These are phyloP conservation scores for Pleurotus salmoneostramineus DNA, from an alignment of 768 basidiomycete species.

Conservation along the genomic window DNA sequence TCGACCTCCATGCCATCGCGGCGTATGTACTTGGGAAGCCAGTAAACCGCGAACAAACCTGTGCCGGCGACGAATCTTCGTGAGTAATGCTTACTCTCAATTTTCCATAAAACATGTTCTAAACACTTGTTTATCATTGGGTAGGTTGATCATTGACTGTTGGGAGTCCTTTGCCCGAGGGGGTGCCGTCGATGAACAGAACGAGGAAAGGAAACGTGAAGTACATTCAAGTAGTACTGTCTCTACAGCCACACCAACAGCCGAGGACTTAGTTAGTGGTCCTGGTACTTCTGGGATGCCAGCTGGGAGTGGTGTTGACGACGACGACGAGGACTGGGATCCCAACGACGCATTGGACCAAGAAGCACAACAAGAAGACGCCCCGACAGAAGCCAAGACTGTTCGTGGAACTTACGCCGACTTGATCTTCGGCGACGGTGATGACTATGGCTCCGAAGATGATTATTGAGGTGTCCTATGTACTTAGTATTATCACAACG, in stretches of 20 bases:
- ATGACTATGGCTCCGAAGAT: background rate
- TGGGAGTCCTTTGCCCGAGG: background rate
- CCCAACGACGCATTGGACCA: background rate
- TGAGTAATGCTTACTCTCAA: background rate
- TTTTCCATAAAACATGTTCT: background rate
- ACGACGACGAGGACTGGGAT: background rate
- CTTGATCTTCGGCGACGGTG: background rate
- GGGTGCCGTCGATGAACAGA: background rate
- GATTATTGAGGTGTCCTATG: background rate
- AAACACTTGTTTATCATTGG: background rate
- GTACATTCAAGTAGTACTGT: no score
- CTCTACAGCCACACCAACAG: no score
- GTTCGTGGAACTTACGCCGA: background rate
- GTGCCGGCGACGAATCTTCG: background rate
- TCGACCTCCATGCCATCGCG: background rate
- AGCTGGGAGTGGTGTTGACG: background rate
- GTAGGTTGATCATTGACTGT: background rate
- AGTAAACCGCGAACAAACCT: background rate
- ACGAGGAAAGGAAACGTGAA: background rate
- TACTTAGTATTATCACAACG: background rate
- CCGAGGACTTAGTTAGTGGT: no score
- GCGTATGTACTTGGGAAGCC: background rate
- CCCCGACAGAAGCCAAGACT: background rate
- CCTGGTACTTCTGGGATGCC: background rate
- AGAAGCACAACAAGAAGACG: background rate